Conservation (phyloP, 164 flowering plant genomes). For the Vitis vinifera region DNA sequence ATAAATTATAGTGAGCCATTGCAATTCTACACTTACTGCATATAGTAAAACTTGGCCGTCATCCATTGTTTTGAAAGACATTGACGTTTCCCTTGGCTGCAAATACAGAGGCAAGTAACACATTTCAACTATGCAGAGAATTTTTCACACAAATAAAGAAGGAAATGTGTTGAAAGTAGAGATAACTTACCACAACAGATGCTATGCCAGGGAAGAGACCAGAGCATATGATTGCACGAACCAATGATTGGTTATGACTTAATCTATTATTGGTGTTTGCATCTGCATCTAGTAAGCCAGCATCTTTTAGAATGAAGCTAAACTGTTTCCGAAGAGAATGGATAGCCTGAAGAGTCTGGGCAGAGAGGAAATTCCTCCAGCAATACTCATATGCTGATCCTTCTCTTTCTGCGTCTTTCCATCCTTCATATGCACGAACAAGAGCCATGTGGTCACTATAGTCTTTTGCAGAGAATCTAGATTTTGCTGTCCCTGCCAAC, state of each 20-base stretch:
- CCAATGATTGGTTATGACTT: conserved; percentile 93
- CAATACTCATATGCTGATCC: conserved; percentile 95
- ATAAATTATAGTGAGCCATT: background rate
- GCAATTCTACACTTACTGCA: conserved; percentile 56
- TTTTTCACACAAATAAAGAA: background rate
- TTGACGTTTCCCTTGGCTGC: conserved; percentile 95
- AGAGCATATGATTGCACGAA: conserved; percentile 93
- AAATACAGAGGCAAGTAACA: conserved; percentile 12
- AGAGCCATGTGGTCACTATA: conserved; percentile 99
- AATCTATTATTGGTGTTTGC: conserved; percentile 52
- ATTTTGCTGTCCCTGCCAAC: conserved; percentile 95
- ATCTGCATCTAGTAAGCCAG: conserved; percentile 71
- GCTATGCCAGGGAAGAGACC: conserved; percentile 97
- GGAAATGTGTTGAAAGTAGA: background rate
- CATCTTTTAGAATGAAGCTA: conserved; percentile 76
- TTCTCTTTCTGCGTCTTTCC: conserved; percentile 99
- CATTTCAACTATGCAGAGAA: conserved; percentile 11
- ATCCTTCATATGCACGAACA: conserved; percentile 99
- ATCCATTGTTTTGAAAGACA: conserved; percentile 99
- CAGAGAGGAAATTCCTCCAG: conserved; percentile 96
- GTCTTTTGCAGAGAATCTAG: conserved; percentile 96
- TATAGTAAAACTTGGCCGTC: conserved; percentile 93
- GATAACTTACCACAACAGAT: conserved; percentile 81
- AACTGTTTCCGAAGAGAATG: conserved; percentile 96
- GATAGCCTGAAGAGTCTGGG: conserved; percentile 96